Evolutionary conservation across 2,329 filamentous ascomycete genomes (phyloP), one percentile per base, ranked within the genome.

Genomic region (Ophiostoma pallidulum): DNA sequence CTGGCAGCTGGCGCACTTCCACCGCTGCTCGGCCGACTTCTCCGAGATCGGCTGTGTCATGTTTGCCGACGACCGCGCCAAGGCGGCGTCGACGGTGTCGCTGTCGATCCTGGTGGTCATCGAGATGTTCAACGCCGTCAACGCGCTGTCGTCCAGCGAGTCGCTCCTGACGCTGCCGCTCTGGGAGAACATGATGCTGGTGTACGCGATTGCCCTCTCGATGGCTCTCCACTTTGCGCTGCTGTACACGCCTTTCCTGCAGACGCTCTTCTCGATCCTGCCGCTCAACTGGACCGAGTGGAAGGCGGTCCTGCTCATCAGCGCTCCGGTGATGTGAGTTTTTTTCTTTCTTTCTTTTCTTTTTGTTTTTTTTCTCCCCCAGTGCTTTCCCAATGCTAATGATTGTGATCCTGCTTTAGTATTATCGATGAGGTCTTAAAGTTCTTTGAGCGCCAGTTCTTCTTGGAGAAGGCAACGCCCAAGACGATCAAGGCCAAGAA

Each of bases 81-180:
- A 91, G 67, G 80, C 90, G 5, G 92, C 89, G 3, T 95, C 89
- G 18, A 98, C 92, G 1, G 82, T 98, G 24, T 96, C 89, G 7
- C 76, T 98, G 52, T 94, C 87, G 3, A 85, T 85, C 59, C 76
- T 98, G 16, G 92, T 98, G 39, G 89, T 96, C 51, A 97, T 98
- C 61, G 92, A 98, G 71, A 98, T 98, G 92, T 78, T 98, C 63
- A 98, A 98, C 68, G 92, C 92, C 58, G 91, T 97, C 84, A 98
- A 98, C 63, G 92, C 91, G 0, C 77, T 98, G 28, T 96, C 89
- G 2, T 95, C 89, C 1, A 94, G 87, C 65, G 92, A 98, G 68
- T 94, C 87, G 14, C 80, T 98, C 12, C 68, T 98, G 48, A 96
- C 90, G 2, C 78, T 98, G 53, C 91, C 90, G 9, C 73, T 98